Percentiles rank a stretch among this genome's conserved stretches.
Evolutionary conservation across 192 early-diverging fungal genomes (phyloP).

Genomic region (Funneliformis mosseae): DNA sequence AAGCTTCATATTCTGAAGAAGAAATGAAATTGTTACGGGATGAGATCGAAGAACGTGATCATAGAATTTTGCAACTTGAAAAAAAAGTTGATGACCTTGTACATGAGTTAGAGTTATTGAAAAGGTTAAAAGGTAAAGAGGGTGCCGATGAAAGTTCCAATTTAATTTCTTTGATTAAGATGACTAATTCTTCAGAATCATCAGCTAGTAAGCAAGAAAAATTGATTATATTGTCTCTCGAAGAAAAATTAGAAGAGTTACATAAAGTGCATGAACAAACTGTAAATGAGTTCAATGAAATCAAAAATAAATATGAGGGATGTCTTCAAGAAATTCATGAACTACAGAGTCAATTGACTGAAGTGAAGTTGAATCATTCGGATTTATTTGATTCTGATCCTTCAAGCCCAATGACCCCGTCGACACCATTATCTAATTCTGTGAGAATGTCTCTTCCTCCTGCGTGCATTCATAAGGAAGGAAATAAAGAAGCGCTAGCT

Average conservation of each 20-base stretch:
- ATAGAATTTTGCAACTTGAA: conserved; percentile 25
- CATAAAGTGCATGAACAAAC: background rate
- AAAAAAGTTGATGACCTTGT: conserved; percentile 7
- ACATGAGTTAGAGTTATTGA: conserved; percentile 3
- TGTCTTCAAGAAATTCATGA: conserved; percentile 18
- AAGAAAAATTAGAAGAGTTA: conserved; percentile 7
- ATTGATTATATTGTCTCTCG: background rate
- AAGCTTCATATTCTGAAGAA: background rate
- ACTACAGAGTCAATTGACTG: background rate
- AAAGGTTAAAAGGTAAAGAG: background rate
- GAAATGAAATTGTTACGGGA: conserved; percentile 1
- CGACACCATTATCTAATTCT: background rate
- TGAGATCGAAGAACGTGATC: conserved; percentile 12
- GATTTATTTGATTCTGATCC: background rate
- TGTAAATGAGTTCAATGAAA: background rate
- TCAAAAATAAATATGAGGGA: background rate
- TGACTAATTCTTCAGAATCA: background rate
- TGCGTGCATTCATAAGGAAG: background rate
- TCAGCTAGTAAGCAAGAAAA: background rate
- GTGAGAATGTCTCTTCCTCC: background rate
- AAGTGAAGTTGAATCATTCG: background rate
- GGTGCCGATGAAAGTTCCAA: background rate
- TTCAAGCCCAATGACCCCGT: conserved; percentile 9
- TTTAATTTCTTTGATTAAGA: background rate
- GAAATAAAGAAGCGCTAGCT: background rate